phyloP scores from a whole-genome alignment of 495 filamentous ascomycete species.

The Cryomyces antarcticus region DNA sequence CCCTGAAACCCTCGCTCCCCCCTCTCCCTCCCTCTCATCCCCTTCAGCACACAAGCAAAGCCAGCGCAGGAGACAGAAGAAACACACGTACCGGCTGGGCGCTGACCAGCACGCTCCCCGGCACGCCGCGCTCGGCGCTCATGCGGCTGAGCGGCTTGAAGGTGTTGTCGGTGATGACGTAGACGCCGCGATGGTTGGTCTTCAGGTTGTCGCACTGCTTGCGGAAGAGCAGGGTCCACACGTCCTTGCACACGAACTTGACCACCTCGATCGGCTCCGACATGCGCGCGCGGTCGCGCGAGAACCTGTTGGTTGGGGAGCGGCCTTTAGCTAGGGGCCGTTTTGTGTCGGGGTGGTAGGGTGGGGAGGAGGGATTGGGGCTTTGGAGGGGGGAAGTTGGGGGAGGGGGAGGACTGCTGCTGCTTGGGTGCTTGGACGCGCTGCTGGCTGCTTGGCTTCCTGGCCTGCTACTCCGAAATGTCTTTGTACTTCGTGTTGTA shows the following conservation, averaged over 20 bases:
- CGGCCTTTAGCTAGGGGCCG: too few species aligned
- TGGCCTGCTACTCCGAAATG: too few species aligned
- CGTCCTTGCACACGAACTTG: conserved; percentile 95
- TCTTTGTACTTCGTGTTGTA: background rate
- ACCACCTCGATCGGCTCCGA: conserved; percentile 32
- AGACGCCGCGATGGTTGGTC: conserved; percentile 92
- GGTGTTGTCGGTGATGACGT: conserved; percentile 82
- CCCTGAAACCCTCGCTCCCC: too few species aligned
- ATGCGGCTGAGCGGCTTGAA: conserved; percentile 80
- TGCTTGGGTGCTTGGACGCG: background rate
- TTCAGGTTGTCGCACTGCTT: conserved; percentile 98
- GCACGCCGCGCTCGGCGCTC: conserved; percentile 43
- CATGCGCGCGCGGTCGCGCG: conserved; percentile 55
- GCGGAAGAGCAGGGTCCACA: conserved; percentile 83
- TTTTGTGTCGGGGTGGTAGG: too few species aligned
- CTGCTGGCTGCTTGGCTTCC: too few species aligned
- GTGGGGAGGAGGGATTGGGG: too few species aligned
- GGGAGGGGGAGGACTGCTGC: background rate
- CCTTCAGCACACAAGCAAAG: background rate
- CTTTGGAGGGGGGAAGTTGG: background rate
- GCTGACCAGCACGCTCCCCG: conserved; percentile 45
- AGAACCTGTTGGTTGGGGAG: conserved; percentile 38
- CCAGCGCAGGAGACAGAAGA: background rate
- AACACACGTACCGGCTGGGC: conserved; percentile 54
- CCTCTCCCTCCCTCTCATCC: background rate